Conservation (phyloP, 1,284 basidiomycete genomes). For the Tremellales sp. region DNA sequence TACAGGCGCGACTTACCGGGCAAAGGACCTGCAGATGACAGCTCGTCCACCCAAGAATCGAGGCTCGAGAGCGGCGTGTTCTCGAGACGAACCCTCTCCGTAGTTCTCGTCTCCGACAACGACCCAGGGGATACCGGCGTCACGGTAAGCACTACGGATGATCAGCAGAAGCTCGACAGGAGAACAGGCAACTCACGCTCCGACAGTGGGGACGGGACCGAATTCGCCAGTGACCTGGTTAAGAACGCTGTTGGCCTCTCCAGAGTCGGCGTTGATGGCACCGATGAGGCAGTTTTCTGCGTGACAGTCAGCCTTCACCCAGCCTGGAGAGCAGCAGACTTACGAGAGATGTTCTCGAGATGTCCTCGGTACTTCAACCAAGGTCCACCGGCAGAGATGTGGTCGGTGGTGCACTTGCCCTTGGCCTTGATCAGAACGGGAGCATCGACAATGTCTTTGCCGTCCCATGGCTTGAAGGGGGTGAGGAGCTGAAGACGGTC, state of each 20-base stretch:
- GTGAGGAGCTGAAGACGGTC: constrained; percentile 92
- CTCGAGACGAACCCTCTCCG: constrained; percentile 96
- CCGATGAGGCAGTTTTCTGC: constrained; percentile 93
- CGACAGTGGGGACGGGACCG: constrained; percentile 78
- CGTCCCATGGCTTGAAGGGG: constrained; percentile 91
- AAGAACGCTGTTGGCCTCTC: constrained; percentile 92
- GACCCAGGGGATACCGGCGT: constrained; percentile 88
- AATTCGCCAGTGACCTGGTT: constrained; percentile 87
- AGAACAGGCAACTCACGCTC: constrained; percentile 49
- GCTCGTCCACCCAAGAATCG: constrained; percentile 94
- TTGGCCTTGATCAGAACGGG: constrained; percentile 96
- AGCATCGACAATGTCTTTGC: constrained; percentile 82
- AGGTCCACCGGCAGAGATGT: constrained; percentile 69
- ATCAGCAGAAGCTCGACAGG: constrained; percentile 5
- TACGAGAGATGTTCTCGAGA: constrained; percentile 94
- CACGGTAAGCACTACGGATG: constrained; percentile 66
- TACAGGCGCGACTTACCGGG: constrained; percentile 53
- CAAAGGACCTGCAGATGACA: constrained; percentile 91
- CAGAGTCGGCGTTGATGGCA: constrained; percentile 92
- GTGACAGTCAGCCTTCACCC: background rate
- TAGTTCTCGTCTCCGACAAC: constrained; percentile 92
- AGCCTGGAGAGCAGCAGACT: constrained; percentile 27
- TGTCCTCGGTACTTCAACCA: constrained; percentile 99
- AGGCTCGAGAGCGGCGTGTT: constrained; percentile 96
- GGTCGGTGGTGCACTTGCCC: constrained; percentile 89